Conservation (phyloP, 2,329 filamentous ascomycete genomes). For the Thyridium curvatum region DNA sequence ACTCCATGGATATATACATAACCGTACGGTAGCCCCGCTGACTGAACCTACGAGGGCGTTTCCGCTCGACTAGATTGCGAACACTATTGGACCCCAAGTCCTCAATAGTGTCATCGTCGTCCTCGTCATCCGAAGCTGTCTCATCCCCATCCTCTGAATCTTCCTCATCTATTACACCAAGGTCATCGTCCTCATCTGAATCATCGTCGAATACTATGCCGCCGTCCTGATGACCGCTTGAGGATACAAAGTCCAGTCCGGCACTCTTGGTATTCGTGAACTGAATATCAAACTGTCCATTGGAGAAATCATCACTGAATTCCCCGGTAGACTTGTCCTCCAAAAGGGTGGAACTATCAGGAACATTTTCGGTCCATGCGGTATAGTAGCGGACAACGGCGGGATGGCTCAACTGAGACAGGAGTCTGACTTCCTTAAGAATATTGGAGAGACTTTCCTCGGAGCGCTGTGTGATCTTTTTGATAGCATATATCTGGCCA, state of each 20-base stretch:
- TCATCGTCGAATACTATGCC: constrained; percentile 65
- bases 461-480: constrained; percentile 85
- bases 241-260: constrained; percentile 90
- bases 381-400: constrained; percentile 85
- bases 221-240: constrained; percentile 62
- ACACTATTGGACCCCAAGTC: not conserved
- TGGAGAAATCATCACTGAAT: constrained; percentile 15
- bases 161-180: constrained; percentile 10
- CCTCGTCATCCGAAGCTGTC: constrained; percentile 8
- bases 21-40: constrained; percentile 60
- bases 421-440: constrained; percentile 75
- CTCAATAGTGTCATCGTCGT: not conserved
- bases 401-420: constrained; percentile 91
- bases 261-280: constrained; percentile 64
- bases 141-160: constrained; percentile 1
- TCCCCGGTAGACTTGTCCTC: constrained; percentile 12
- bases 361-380: constrained; percentile 80
- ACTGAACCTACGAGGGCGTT: constrained; percentile 20
- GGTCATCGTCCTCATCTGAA: constrained; percentile 11
- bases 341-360: constrained; percentile 32
- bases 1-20: constrained; percentile 98
- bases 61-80: constrained; percentile 7
- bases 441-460: constrained; percentile 75
- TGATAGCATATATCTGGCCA: constrained; percentile 89
- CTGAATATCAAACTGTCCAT: constrained; percentile 35